Conservation (phyloP, 495 filamentous ascomycete genomes). For the Neurospora hispaniola region DNA sequence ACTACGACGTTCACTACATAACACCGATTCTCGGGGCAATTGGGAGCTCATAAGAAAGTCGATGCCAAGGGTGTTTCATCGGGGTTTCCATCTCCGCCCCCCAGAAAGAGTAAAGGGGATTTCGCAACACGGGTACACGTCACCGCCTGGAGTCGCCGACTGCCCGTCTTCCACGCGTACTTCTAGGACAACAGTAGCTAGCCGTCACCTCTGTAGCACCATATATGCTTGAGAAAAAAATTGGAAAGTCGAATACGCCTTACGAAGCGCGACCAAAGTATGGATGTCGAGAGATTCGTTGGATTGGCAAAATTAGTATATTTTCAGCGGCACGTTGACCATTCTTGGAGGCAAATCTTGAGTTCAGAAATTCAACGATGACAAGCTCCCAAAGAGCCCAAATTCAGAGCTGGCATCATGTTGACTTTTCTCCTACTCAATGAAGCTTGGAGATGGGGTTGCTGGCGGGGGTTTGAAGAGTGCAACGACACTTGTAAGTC, state of each 20-base stretch:
- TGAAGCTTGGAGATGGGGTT: background rate
- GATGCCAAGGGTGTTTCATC: background rate
- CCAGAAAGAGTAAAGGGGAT: slow-evolving; percentile 2
- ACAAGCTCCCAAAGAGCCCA: background rate
- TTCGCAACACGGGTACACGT: background rate
- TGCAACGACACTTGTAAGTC: background rate
- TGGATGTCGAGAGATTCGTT: background rate
- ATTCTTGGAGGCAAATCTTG: background rate
- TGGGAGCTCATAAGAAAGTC: slow-evolving; percentile 5
- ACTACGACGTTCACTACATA: background rate
- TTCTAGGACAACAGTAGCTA: background rate
- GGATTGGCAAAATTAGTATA: background rate
- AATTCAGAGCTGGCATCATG: background rate
- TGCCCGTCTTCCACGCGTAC: background rate
- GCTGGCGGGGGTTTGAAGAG: background rate
- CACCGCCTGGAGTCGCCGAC: background rate
- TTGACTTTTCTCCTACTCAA: background rate
- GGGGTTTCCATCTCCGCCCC: slow-evolving; percentile 2
- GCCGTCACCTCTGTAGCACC: background rate
- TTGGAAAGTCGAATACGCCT: background rate
- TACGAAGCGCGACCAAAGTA: background rate
- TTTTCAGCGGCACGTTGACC: background rate
- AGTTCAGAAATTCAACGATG: background rate
- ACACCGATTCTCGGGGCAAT: background rate
- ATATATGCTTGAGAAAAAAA: background rate